These are phyloP conservation scores for Primulina huaijiensis DNA, from an alignment of 257 asterid genomes.

Conservation along the genomic window DNA sequence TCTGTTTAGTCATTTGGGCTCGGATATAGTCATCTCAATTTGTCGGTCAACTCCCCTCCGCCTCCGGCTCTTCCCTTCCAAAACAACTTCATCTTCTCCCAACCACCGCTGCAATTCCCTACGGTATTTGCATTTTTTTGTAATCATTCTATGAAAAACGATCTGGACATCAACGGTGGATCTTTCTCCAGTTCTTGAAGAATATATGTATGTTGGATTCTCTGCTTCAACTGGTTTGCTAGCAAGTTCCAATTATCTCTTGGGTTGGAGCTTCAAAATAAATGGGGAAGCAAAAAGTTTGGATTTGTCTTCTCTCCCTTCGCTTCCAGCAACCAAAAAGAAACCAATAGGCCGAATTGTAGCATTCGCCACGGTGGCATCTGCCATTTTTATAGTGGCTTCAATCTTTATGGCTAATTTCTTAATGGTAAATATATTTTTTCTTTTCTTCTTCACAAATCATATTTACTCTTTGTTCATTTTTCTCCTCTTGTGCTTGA, in stretches of 20 bases:
- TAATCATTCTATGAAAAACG: slow-evolving; percentile 16
- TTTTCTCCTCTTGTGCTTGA: too few relatives aligned
- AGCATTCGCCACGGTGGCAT: slow-evolving; percentile 2
- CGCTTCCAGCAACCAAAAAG: slow-evolving; percentile 28
- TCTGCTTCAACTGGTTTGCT: slow-evolving; percentile 42
- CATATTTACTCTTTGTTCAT: too few relatives aligned
- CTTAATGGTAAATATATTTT: not conserved
- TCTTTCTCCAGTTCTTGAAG: slow-evolving; percentile 30
- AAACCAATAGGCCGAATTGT: slow-evolving; percentile 14
- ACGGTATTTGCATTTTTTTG: slow-evolving; percentile 9
- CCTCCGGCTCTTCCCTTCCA: too few relatives aligned
- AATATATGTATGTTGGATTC: slow-evolving; percentile 41
- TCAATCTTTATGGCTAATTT: slow-evolving; percentile 4
- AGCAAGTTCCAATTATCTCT: slow-evolving; percentile 35
- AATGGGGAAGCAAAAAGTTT: slow-evolving; percentile 32
- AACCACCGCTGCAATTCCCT: too few relatives aligned
- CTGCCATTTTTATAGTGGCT: not conserved
- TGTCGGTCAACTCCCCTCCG: too few relatives aligned
- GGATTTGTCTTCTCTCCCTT: slow-evolving; percentile 32
- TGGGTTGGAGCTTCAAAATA: slow-evolving; percentile 46
- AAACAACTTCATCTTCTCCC: too few relatives aligned
- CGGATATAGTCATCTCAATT: too few relatives aligned
- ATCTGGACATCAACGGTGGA: slow-evolving; percentile 38
- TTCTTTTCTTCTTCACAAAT: too few relatives aligned
- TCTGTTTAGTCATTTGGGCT: too few relatives aligned